Percentiles rank a stretch among this genome's conserved stretches.
These are phyloP conservation scores for Colletotrichum simmondsii DNA, from an alignment of 2,329 filamentous ascomycete genomes.

Conservation along the genomic window DNA sequence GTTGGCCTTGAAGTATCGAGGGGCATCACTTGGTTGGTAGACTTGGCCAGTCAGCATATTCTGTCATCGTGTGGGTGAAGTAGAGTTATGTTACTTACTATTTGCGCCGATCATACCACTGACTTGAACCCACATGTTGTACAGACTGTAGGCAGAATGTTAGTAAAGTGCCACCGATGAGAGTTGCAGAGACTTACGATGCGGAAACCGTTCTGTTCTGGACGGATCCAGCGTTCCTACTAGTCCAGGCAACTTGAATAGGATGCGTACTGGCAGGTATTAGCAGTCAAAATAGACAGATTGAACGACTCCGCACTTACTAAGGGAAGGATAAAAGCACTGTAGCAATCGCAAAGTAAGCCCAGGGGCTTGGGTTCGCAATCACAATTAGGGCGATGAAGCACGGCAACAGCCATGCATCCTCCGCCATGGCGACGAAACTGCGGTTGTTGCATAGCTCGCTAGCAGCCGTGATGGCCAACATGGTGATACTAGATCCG, in stretches of 20 bases:
- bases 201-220: conserved; percentile 67
- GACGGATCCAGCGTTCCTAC: conserved; percentile 68
- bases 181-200: conserved; percentile 46
- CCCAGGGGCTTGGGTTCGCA: conserved; percentile 53
- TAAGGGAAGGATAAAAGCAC: conserved; percentile 63
- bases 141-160: no score
- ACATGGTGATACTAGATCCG: conserved; percentile 61
- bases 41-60: conserved; percentile 39
- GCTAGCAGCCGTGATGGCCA: conserved; percentile 61
- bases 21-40: conserved; percentile 47
- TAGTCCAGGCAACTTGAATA: conserved; percentile 67
- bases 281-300: background rate
- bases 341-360: conserved; percentile 60
- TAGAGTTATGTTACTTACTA: conserved; percentile 40
- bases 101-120: conserved; percentile 47
- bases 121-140: conserved; percentile 59
- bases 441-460: conserved; percentile 61
- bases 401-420: conserved; percentile 66
- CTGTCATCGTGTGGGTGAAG: background rate
- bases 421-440: conserved; percentile 57
- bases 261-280: conserved; percentile 52
- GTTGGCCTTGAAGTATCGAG: conserved; percentile 51
- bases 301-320: conserved; percentile 35
- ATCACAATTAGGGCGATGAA: conserved; percentile 58
- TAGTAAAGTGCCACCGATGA: no score